Percentiles rank a stretch among this genome's conserved stretches.
phyloP scores from a whole-genome alignment of 345 rosid species.

The Trapa bicornis region DNA sequence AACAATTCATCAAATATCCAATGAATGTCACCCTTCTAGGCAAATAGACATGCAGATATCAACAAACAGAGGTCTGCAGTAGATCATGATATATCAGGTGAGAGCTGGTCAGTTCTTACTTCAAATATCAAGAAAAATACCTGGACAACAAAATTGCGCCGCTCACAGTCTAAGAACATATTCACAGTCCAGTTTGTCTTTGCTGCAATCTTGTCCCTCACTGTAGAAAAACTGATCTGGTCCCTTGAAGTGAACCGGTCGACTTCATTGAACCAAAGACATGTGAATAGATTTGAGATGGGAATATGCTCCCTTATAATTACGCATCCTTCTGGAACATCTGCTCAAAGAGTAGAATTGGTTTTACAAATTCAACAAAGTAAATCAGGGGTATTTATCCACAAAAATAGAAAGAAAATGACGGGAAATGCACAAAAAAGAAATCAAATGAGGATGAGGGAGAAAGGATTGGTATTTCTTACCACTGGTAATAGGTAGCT shows the following conservation, averaged over 20 bases:
- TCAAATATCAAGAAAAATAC: conserved; percentile 21
- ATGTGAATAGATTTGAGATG: conserved; percentile 75
- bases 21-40: neutral
- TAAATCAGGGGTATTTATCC: neutral
- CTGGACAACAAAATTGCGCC: conserved; percentile 97
- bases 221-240: conserved; percentile 89
- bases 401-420: too few relatives aligned
- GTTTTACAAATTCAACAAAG: neutral
- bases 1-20: neutral
- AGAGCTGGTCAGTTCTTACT: neutral
- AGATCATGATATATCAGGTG: neutral
- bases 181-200: conserved; percentile 74
- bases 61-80: neutral
- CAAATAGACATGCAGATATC: neutral
- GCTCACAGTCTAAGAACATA: conserved; percentile 93
- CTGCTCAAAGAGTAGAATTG: conserved; percentile 29
- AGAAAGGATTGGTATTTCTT: conserved; percentile 4
- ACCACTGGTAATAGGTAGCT: conserved; percentile 94
- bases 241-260: conserved; percentile 95
- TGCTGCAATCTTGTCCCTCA: conserved; percentile 71
- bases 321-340: conserved; percentile 99
- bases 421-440: neutral
- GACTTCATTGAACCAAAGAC: conserved; percentile 98
- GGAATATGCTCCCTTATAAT: conserved; percentile 92
- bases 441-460: neutral